phyloP scores from a whole-genome alignment of 768 basidiomycete species.

The Tylopilus sp. region DNA sequence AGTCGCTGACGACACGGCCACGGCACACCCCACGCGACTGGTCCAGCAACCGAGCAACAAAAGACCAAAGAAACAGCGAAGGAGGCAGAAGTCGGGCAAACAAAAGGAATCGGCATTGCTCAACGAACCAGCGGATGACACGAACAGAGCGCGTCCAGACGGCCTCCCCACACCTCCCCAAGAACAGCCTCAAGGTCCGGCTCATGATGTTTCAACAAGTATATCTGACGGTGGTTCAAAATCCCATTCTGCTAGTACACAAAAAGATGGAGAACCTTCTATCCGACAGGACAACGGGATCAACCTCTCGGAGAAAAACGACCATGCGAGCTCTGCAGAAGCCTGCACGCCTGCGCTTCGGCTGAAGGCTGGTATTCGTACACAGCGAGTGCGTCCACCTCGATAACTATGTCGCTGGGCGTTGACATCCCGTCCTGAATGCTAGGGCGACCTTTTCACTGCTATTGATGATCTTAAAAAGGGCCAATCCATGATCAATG shows the following conservation, averaged over 20 bases:
- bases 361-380: slow-evolving; percentile 23
- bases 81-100: slow-evolving; percentile 14
- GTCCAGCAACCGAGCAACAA: not conserved
- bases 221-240: not conserved
- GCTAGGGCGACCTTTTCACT: slow-evolving; percentile 27
- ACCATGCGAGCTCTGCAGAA: not conserved
- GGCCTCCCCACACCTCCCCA: not conserved
- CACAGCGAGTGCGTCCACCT: slow-evolving; percentile 26
- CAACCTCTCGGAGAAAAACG: not conserved
- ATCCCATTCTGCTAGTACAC: not conserved
- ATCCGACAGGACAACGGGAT: not conserved
- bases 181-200: slow-evolving; percentile 3
- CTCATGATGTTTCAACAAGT: not conserved
- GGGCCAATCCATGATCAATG: slow-evolving; percentile 20
- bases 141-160: not conserved
- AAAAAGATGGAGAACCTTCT: not conserved
- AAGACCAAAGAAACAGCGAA: slow-evolving; percentile 9
- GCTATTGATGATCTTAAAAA: slow-evolving; percentile 13
- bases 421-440: slow-evolving; percentile 1
- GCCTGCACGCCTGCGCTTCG: not conserved
- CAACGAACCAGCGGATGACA: not conserved
- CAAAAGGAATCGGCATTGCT: not conserved
- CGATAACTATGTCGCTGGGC: not conserved
- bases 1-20: not conserved
- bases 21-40: not conserved